Conservation (phyloP, 2,329 filamentous ascomycete genomes). For the Penicillium sp. region DNA sequence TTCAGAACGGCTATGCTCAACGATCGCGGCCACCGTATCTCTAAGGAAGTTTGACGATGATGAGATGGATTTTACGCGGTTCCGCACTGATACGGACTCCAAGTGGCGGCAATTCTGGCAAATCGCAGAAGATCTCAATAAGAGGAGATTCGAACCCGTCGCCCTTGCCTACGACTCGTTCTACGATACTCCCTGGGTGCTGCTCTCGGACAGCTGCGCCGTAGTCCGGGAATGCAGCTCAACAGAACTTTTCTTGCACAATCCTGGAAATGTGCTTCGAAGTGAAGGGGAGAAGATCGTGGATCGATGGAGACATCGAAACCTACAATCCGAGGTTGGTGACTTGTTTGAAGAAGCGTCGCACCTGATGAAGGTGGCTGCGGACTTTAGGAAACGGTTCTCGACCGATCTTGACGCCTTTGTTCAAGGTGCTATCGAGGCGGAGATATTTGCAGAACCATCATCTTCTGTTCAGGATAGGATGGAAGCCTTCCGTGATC, state of each 20-base stretch:
- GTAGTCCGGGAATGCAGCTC: slow-evolving; percentile 79
- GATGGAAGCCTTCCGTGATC: slow-evolving; percentile 78
- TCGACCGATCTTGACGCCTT: slow-evolving; percentile 71
- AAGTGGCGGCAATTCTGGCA: slow-evolving; percentile 94
- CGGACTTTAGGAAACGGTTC: slow-evolving; percentile 72
- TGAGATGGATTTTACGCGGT: slow-evolving; percentile 75
- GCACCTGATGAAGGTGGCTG: slow-evolving; percentile 70
- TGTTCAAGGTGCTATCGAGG: slow-evolving; percentile 69
- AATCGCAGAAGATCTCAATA: slow-evolving; percentile 83
- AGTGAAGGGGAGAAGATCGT: slow-evolving; percentile 44
- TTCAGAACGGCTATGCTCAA: slow-evolving; percentile 75
- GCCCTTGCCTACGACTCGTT: slow-evolving; percentile 75
- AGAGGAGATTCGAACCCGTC: slow-evolving; percentile 80
- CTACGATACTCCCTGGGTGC: slow-evolving; percentile 77
- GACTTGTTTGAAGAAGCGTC: slow-evolving; percentile 61
- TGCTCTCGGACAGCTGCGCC: slow-evolving; percentile 80
- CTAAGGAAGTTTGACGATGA: slow-evolving; percentile 66
- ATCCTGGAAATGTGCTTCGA: slow-evolving; percentile 53
- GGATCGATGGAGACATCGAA: slow-evolving; percentile 51
- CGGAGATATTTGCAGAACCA: slow-evolving; percentile 76
- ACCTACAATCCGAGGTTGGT: slow-evolving; percentile 53
- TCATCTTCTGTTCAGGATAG: slow-evolving; percentile 72
- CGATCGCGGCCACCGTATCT: slow-evolving; percentile 71
- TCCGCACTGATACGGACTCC: slow-evolving; percentile 72
- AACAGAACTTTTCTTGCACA: slow-evolving; percentile 76